A percentile compares a stretch with the other conserved stretches of the same genome.
Evolutionary conservation across 2,329 filamentous ascomycete genomes (phyloP).

Genomic region (Ceratocystis eucalypticola): DNA sequence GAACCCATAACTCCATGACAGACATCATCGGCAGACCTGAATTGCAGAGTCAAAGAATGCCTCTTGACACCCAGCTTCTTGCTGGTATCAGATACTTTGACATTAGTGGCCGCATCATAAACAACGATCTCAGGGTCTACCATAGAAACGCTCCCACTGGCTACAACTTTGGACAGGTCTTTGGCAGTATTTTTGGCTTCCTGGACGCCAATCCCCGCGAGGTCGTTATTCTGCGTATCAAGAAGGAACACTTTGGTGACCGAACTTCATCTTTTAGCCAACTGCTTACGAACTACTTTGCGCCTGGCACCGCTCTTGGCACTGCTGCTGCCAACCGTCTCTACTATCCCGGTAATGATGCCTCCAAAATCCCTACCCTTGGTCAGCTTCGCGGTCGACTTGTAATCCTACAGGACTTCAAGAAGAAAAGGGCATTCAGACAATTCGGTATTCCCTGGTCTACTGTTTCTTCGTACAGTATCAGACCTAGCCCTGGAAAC

Average conservation of each 20-base stretch:
- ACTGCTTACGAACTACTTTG: constrained; percentile 31
- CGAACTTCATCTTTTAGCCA: constrained; percentile 29
- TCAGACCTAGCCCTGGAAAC: constrained; percentile 31
- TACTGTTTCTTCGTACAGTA: constrained; percentile 34
- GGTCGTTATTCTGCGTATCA: neutral
- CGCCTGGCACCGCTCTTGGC: constrained; percentile 26
- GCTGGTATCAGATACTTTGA: constrained; percentile 38
- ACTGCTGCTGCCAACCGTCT: constrained; percentile 27
- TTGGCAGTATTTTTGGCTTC: constrained; percentile 32
- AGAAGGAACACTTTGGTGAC: neutral
- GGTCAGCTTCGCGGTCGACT: constrained; percentile 34
- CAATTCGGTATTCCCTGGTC: constrained; percentile 28
- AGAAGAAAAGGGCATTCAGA: constrained; percentile 12
- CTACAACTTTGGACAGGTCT: constrained; percentile 31
- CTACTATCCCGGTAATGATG: constrained; percentile 24
- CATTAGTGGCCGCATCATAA: constrained; percentile 33
- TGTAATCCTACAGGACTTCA: constrained; percentile 35
- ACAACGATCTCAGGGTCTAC: constrained; percentile 34
- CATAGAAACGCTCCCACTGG: constrained; percentile 34
- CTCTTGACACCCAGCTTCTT: constrained; percentile 30
- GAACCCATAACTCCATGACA: constrained; percentile 42
- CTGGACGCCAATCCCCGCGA: constrained; percentile 24
- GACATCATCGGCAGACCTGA: constrained; percentile 29
- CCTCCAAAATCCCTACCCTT: constrained; percentile 27
- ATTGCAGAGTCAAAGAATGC: no score